Evolutionary conservation across 163 green algal genomes (phyloP).

Genomic region (Prototheca cutis): DNA sequence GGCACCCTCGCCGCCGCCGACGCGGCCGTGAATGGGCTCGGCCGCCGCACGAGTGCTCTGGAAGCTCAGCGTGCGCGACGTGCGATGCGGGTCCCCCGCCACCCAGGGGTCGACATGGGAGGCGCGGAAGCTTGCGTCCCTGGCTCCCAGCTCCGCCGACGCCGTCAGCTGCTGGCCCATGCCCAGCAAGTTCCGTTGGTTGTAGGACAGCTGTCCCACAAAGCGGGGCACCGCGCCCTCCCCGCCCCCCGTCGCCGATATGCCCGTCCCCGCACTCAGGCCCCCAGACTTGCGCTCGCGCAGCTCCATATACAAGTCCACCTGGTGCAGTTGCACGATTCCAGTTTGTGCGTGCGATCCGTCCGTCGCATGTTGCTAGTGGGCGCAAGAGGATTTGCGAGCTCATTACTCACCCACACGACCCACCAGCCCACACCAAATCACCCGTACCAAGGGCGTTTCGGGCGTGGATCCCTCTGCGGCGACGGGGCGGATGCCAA

Average conservation of each 20-base stretch:
- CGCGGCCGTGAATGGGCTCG: background rate
- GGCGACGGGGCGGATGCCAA: slow-evolving; percentile 72
- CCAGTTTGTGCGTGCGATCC: no score
- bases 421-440: no score
- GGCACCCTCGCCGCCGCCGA: background rate
- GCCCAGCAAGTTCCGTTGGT: slow-evolving; percentile 66
- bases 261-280: slow-evolving; percentile 72
- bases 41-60: slow-evolving; percentile 56
- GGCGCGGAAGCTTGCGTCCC: slow-evolving; percentile 77
- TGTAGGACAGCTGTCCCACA: slow-evolving; percentile 72
- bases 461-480: slow-evolving; percentile 63
- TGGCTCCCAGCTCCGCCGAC: slow-evolving; percentile 62
- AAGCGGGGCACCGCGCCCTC: slow-evolving; percentile 53
- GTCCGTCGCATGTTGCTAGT: no score
- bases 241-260: slow-evolving; percentile 34
- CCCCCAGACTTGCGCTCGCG: slow-evolving; percentile 78
- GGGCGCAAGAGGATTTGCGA: no score
- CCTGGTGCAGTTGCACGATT: slow-evolving; percentile 29
- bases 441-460: no score
- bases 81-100: slow-evolving; percentile 69
- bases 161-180: slow-evolving; percentile 81
- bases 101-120: slow-evolving; percentile 91
- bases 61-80: slow-evolving; percentile 66
- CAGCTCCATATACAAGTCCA: slow-evolving; percentile 76
- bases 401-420: no score